Percentiles rank a stretch among this genome's conserved stretches.
Evolutionary conservation across 2,329 filamentous ascomycete species (phyloP).

Genomic region (Trichoderma simmonsii): DNA sequence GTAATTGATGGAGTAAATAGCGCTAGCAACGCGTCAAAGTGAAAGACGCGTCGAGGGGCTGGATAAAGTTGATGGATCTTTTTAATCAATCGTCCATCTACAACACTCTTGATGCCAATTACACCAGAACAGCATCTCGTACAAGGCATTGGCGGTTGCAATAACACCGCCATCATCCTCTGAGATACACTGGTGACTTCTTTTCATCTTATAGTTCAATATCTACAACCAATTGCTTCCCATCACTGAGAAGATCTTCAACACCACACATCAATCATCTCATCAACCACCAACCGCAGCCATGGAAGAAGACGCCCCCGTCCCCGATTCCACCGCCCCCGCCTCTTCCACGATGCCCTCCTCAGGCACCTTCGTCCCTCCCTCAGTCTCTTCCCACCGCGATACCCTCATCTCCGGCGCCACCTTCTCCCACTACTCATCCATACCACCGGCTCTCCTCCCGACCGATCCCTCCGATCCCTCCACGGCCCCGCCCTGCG

Average conservation of each 20-base stretch:
- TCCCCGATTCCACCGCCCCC: not conserved
- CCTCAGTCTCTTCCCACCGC: constrained; percentile 66
- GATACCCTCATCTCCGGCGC: constrained; percentile 57
- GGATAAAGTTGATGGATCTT: not conserved
- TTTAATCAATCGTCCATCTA: not conserved
- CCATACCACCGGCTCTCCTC: constrained; percentile 60
- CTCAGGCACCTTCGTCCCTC: constrained; percentile 57
- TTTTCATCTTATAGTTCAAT: not conserved
- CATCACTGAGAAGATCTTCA: not conserved
- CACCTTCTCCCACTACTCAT: constrained; percentile 70
- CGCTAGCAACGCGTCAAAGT: not conserved
- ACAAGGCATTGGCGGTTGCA: not conserved
- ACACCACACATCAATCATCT: not conserved
- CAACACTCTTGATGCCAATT: not conserved
- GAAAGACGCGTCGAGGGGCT: constrained; percentile 27
- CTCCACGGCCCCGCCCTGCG: constrained; percentile 49
- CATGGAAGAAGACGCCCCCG: not conserved
- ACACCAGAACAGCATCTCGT: not conserved
- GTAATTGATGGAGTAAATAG: not conserved
- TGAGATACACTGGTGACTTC: too few species aligned
- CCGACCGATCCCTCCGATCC: constrained; percentile 37
- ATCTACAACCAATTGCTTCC: not conserved
- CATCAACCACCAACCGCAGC: not conserved
- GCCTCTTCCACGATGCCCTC: not conserved
- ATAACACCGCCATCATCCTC: too few species aligned